phyloP scores from a whole-genome alignment of 2,329 filamentous ascomycete genomes.

The Claviceps purpurea region DNA sequence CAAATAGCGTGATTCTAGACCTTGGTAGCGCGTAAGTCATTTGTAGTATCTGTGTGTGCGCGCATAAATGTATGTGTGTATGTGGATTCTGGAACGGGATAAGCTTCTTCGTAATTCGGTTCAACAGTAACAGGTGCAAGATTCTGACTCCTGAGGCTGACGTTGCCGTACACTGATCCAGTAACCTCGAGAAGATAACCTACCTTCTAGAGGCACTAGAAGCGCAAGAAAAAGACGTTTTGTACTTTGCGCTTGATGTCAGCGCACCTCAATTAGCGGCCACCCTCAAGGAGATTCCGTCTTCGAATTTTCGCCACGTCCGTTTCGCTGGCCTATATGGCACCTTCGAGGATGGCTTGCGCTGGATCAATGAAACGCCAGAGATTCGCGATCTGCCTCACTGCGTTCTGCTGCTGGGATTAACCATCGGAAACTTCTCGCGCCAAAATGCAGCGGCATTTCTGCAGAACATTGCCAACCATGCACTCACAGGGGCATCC shows the following conservation, averaged over 20 bases:
- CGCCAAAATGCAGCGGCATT: neutral
- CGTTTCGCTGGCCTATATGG: neutral
- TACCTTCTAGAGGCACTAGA: neutral
- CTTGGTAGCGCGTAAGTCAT: constrained; percentile 1
- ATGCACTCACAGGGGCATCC: neutral
- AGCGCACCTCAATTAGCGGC: neutral
- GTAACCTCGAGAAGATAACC: neutral
- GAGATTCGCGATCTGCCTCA: neutral
- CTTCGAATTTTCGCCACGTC: neutral
- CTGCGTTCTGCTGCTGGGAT: neutral
- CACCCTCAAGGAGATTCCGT: neutral
- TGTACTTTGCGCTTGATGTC: neutral
- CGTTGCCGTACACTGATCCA: neutral
- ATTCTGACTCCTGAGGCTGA: neutral
- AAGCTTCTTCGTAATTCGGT: too few species aligned
- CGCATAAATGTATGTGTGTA: too few species aligned
- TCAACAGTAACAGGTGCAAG: neutral
- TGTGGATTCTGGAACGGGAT: too few species aligned
- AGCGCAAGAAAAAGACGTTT: neutral
- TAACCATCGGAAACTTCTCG: constrained; percentile 1
- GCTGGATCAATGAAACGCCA: neutral
- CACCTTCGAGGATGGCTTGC: constrained; percentile 1
- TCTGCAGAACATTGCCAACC: neutral
- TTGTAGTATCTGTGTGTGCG: too few species aligned
- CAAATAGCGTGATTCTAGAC: neutral